Evolutionary conservation across 2,329 filamentous ascomycete genomes (phyloP), one percentile per base, ranked within the genome.

Genomic region (Fusarium circinatum): DNA sequence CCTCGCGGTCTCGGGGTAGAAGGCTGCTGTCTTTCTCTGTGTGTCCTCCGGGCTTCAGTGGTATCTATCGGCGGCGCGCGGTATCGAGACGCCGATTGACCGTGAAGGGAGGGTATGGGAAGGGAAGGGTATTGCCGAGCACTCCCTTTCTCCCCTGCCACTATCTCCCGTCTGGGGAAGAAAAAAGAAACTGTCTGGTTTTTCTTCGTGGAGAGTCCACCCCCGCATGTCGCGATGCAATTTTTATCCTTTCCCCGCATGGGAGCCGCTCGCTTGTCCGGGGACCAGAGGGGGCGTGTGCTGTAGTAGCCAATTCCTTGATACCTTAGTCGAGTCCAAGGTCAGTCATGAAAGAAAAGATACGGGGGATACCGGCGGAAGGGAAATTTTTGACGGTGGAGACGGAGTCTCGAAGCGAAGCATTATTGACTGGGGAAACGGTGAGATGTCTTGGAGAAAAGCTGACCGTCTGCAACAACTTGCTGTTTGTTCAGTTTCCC

Each of bases 161-260:
- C 18, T 38, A 58, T 71, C 38, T 61, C 48, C 58, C 59, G 59
- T 69, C 71, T 47, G 71, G 71, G 71, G 67, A 62, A 66, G 74
- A 45, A 49, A 26, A 71, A 57, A 58, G 44, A 59, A 57, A 22
- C 24, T 49, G 49, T 61, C 28, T 44, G 39, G 48, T 57, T 20
- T 48, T 65, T 66, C 38, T 42, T 60, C 54, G 26, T 62, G 56
- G 62, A 49, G 58, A 74, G 65, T 38, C 74, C 74, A 76, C 66
- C 71, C 75, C 74, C 74, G 74, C 74, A 76, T 74, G 71, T 30
- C 44, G 51, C 48, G 49, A 65, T 68, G 42, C 61, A 55, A 65
- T 70, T 70, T 69, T 64, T 47, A 62, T 73, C 47, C 54, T 66
- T 75, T 62, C 74, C 74, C 74, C 74, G 71, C 74, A 76, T 73